These are phyloP conservation scores for Aspergillus saccharolyticus DNA, from an alignment of 495 filamentous ascomycete species.

Conservation along the genomic window DNA sequence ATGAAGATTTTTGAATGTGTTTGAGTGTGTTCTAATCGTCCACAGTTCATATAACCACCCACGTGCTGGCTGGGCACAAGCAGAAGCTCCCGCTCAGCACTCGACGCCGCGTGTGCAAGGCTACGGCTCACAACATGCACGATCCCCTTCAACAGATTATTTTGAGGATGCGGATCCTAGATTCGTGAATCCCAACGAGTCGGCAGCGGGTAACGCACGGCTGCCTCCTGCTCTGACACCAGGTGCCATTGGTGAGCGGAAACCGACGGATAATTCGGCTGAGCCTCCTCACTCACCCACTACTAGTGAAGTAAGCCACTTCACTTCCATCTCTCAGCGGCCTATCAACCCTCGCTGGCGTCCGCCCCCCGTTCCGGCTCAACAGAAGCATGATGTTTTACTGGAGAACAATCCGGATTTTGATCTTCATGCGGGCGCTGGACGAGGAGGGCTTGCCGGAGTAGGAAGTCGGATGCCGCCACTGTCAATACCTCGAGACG, in stretches of 20 bases:
- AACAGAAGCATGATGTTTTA: constrained; percentile 53
- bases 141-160: constrained; percentile 55
- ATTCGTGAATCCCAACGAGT: constrained; percentile 54
- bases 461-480: constrained; percentile 26
- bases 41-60: constrained; percentile 59
- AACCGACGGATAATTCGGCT: constrained; percentile 52
- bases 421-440: constrained; percentile 40
- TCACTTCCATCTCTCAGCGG: constrained; percentile 80
- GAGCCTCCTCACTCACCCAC: constrained; percentile 68
- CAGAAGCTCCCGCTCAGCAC: constrained; percentile 19
- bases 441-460: constrained; percentile 20
- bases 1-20: constrained; percentile 1
- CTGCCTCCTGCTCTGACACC: constrained; percentile 35
- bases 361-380: constrained; percentile 40
- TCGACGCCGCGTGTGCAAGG: constrained; percentile 10
- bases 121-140: constrained; percentile 28
- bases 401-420: constrained; percentile 74
- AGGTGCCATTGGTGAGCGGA: constrained; percentile 34
- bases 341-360: constrained; percentile 83
- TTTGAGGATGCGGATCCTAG: constrained; percentile 94
- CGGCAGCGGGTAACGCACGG: constrained; percentile 16
- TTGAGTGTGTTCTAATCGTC: constrained; percentile 24
- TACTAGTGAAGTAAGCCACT: constrained; percentile 69
- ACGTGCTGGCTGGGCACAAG: constrained; percentile 42
- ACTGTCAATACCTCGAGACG: constrained; percentile 15